phyloP scores from a whole-genome alignment of 2,329 filamentous ascomycete species.

The Diplodia sapinea region DNA sequence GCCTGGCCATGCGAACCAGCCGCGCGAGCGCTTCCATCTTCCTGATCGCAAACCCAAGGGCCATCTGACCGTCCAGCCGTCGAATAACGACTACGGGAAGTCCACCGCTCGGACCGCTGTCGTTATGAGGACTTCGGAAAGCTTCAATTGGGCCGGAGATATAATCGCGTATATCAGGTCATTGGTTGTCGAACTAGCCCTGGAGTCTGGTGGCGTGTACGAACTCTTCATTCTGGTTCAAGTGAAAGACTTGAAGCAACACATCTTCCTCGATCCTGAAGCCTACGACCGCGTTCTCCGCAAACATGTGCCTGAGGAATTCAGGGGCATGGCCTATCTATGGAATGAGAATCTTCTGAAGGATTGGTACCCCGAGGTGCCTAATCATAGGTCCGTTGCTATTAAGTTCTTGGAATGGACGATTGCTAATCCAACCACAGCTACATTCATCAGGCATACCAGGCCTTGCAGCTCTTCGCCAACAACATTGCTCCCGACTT shows the following conservation, averaged over 20 bases:
- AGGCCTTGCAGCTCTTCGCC: slow-evolving; percentile 76
- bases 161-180: slow-evolving; percentile 53
- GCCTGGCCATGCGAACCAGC: background rate
- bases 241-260: slow-evolving; percentile 59
- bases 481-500: slow-evolving; percentile 75
- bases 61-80: background rate
- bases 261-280: slow-evolving; percentile 64
- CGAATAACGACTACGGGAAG: slow-evolving; percentile 7
- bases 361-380: slow-evolving; percentile 56
- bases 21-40: slow-evolving; percentile 17
- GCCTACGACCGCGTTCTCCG: slow-evolving; percentile 66
- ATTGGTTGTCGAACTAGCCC: slow-evolving; percentile 54
- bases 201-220: slow-evolving; percentile 55
- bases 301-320: slow-evolving; percentile 70
- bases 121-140: slow-evolving; percentile 54
- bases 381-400: slow-evolving; percentile 39
- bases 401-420: background rate
- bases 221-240: slow-evolving; percentile 56
- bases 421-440: slow-evolving; percentile 42
- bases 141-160: slow-evolving; percentile 54
- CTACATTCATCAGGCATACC: slow-evolving; percentile 64
- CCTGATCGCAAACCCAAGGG: slow-evolving; percentile 5
- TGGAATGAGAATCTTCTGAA: slow-evolving; percentile 69
- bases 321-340: slow-evolving; percentile 72
- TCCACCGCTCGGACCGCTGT: slow-evolving; percentile 45